Base-by-base conservation (phyloP, 2,329 filamentous ascomycete genomes). In the Lojkania enalia region DNA sequence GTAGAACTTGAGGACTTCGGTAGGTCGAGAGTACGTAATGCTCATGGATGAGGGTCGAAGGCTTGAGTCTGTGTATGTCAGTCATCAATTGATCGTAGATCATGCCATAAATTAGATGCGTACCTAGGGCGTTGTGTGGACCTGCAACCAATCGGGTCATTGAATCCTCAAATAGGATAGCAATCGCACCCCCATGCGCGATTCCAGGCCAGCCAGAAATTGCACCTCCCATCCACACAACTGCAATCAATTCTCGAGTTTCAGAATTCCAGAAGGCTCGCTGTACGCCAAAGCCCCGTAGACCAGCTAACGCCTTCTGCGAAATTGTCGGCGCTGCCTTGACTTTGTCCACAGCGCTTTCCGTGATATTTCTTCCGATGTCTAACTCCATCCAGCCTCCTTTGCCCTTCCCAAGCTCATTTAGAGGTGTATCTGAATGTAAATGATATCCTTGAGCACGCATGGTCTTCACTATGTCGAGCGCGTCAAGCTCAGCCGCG, bases 131-230 rank as follows among this genome's bases (percentile, higher is more conserved):
- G 0, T 51, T 55, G 35, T 57, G 52, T 0, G 31, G 83, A 74
- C 59, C 83, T 78, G 54, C 85, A 70, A 57, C 80, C 77, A 81
- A 83, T 32, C 85, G 75, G n/a, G 83, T 82, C 49, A 88, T 74
- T 39, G 78, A 80, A 72, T 90, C 87, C 64, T 88, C 81, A 27
- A 90, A 69, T 3, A 88, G 66, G 0, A 84, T 89, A 5, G 84
- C 85, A 37, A 87, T 75, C 5, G 78, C 75, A 12, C 87, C 87
- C 43, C 87, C 87, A 70, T 92, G 87, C 39, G 83, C 82, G 30
- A 87, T 75, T 11, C 80, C 78, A 1, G 87, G 87, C 85, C 86
- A 91, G 3, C 88, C 87, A 36, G 78, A 74, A 15, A 86, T 62
- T 1, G 75, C 80, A n/a, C 74, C 66, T 5, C 87, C 88, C 42